phyloP scores from a whole-genome alignment of 192 early-diverging fungal genomes.

The Rhizophlyctis rosea region DNA sequence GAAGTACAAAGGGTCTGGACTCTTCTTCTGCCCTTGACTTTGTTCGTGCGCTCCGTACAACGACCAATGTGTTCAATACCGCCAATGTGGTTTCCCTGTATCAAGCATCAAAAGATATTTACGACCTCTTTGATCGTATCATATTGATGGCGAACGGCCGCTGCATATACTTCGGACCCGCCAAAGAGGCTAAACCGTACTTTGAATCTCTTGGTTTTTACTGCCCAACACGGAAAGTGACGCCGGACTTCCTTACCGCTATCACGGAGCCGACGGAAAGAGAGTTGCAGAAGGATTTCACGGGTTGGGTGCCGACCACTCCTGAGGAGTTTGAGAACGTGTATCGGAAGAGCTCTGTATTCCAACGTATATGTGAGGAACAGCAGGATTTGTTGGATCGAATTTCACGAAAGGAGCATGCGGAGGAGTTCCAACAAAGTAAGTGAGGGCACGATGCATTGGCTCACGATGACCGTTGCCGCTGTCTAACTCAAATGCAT shows the following conservation, averaged over 20 bases:
- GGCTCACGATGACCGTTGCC: too few species aligned
- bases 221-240: constrained; percentile 32
- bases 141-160: constrained; percentile 37
- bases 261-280: constrained; percentile 61
- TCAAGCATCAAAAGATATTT: constrained; percentile 75
- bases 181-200: constrained; percentile 26
- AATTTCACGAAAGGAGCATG: constrained; percentile 36
- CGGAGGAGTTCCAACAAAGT: constrained; percentile 37
- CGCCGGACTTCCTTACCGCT: constrained; percentile 65
- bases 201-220: constrained; percentile 35
- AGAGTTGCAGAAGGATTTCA: constrained; percentile 56
- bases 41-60: constrained; percentile 69
- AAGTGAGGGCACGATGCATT: too few species aligned
- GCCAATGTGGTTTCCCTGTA: constrained; percentile 36
- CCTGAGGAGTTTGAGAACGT: constrained; percentile 62
- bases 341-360: constrained; percentile 47
- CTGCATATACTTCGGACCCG: constrained; percentile 68
- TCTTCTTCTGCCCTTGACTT: constrained; percentile 80
- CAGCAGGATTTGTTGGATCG: constrained; percentile 43
- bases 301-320: constrained; percentile 48
- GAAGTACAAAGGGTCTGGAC: constrained; percentile 73
- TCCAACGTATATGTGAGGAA: constrained; percentile 33
- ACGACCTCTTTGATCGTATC: constrained; percentile 59
- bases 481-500: too few species aligned
- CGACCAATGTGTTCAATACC: constrained; percentile 53